Base-by-base conservation (phyloP, 208 protist genomes). In the Trichomonas vaginalis region DNA sequence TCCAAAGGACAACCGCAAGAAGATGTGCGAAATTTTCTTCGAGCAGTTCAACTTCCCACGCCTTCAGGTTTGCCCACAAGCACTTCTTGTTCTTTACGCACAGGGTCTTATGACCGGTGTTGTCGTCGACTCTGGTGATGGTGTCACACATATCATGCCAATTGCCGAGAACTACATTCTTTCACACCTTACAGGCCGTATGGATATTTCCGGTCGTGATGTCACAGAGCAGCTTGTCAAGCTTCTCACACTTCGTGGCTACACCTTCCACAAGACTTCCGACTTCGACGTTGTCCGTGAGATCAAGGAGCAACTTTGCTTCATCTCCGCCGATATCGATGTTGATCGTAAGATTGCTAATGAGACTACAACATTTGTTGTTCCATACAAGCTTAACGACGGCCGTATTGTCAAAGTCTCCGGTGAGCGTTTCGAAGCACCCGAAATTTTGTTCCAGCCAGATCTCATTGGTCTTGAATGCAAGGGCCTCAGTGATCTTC, bases 131-230 rank as follows among this genome's bases (percentile, higher is more conserved):
- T 97, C 98, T 95, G 99, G 99, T 49, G 98, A 99, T 97, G 98
- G 98, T 96, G 98, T 99, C 42, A 98, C 98, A 96, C 98, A 99
- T 97, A 98, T 98, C 35, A 98, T 99, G 48, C 99, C 99, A 95
- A 98, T 99, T 96, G 99, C 99, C 97, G 96, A 99, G 88, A 96
- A 96, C 35, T 97, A 97, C 95, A 95, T 95, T 32, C 95, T 98
- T 4, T 96, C 96, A n/a, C 96, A 98, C 70, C 97, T 97, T 48
- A 97, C 98, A 90, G 32, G 96, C 21, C 96, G 97, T 95, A 95
- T 98, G 47, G 97, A 98, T 95, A 80, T 98, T 14, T 97, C 97
- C 49, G 98, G 98, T 27, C 96, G 97, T 95, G 97, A 98, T 95
- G 95, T 98, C 17, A 98, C 98, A 48, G 96, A 98, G 61, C 98